A percentile compares a stretch with the other conserved stretches of the same genome.
These are phyloP conservation scores for Beauveria sp. DNA, from an alignment of 2,329 filamentous ascomycete genomes.

Conservation along the genomic window DNA sequence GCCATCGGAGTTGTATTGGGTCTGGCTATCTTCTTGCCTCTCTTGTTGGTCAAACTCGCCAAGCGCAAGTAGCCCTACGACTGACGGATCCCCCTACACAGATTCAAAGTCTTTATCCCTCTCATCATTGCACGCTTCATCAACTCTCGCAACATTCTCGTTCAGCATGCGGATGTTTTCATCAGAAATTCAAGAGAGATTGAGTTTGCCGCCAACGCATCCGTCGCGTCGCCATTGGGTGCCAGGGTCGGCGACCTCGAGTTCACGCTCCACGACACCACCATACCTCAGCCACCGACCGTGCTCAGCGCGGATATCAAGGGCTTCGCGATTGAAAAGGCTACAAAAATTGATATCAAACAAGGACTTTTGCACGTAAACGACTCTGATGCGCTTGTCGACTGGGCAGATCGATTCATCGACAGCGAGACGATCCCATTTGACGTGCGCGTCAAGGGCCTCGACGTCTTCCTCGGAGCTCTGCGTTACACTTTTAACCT, in stretches of 20 bases:
- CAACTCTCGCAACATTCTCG: background rate
- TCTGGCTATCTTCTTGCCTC: background rate
- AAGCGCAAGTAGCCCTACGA: background rate
- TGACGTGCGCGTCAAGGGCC: background rate
- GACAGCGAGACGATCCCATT: background rate
- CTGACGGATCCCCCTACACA: background rate
- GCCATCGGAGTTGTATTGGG: background rate
- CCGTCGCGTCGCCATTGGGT: background rate
- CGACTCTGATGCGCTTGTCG: background rate
- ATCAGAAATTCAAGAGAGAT: background rate
- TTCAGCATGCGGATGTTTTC: background rate
- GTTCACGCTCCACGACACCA: conserved; percentile 5
- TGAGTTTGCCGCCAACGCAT: conserved; percentile 1
- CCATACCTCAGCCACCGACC: background rate
- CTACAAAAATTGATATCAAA: background rate
- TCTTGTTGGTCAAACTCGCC: conserved; percentile 6
- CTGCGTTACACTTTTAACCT: background rate
- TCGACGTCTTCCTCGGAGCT: background rate
- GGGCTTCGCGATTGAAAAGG: background rate
- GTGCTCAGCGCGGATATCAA: conserved; percentile 2
- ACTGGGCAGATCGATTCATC: conserved; percentile 1
- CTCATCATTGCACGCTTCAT: conserved; percentile 5
- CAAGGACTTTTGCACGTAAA: background rate
- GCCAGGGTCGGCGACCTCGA: conserved; percentile 1
- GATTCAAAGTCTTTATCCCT: conserved; percentile 3